Conservation (phyloP, 371 early-diverging fungal species). For the Mortierella sp. region DNA sequence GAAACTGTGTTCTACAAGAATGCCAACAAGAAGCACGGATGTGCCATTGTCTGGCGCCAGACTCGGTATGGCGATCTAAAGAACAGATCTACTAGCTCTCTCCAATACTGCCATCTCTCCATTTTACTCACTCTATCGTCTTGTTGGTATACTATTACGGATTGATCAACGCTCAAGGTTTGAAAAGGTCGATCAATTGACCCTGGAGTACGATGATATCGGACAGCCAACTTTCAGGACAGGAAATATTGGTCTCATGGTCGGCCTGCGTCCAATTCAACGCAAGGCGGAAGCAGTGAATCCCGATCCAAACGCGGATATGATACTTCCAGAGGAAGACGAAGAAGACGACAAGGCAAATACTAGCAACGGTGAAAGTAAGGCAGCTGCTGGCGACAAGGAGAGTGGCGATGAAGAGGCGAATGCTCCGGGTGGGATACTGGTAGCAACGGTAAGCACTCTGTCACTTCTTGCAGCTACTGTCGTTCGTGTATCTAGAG, state of each 20-base stretch:
- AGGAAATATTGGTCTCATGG: slow-evolving; percentile 62
- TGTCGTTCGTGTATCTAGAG: no score
- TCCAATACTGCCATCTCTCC: no score
- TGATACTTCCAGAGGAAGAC: slow-evolving; percentile 35
- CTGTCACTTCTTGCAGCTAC: background rate
- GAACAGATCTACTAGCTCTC: no score
- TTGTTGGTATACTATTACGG: no score
- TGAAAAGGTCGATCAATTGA: slow-evolving; percentile 44
- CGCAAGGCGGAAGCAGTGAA: slow-evolving; percentile 15
- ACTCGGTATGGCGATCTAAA: no score
- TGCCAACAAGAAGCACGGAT: slow-evolving; percentile 48
- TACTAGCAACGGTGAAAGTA: no score
- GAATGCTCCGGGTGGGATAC: slow-evolving; percentile 25
- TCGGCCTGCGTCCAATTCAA: slow-evolving; percentile 48
- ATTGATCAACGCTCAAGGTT: slow-evolving; percentile 35
- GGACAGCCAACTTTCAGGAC: slow-evolving; percentile 61
- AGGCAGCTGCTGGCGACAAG: slow-evolving; percentile 39
- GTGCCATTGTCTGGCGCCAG: slow-evolving; percentile 50
- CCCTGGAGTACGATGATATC: slow-evolving; percentile 61
- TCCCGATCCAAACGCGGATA: slow-evolving; percentile 52
- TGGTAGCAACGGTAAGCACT: slow-evolving; percentile 45
- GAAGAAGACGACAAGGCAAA: slow-evolving; percentile 10
- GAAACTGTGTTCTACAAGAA: slow-evolving; percentile 43
- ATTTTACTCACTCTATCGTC: no score
- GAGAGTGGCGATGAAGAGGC: slow-evolving; percentile 22